Conservation (phyloP, 352 stramenopile genomes). For the Phytophthora cactorum region DNA sequence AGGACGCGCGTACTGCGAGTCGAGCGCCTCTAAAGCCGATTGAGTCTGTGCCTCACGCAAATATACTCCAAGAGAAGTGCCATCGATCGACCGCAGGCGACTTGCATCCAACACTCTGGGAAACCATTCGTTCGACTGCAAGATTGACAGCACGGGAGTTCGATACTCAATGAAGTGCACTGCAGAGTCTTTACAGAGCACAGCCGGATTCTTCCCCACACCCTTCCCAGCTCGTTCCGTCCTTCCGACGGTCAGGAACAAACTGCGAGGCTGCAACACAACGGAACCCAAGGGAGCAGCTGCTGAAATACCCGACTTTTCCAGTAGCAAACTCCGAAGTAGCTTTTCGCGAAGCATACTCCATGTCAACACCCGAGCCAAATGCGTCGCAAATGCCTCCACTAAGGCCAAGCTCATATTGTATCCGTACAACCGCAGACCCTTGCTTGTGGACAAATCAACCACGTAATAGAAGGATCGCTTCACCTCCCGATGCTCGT, state of each 20-base stretch:
- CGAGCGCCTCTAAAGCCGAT: conserved; percentile 28
- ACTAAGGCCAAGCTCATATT: conserved; percentile 76
- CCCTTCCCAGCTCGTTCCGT: conserved; percentile 44
- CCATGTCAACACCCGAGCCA: conserved; percentile 75
- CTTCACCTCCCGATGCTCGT: conserved; percentile 32
- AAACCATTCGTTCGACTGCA: conserved; percentile 51
- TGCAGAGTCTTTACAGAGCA: conserved; percentile 56
- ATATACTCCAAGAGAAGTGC: conserved; percentile 55
- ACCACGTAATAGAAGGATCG: conserved; percentile 81
- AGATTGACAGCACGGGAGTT: conserved; percentile 46
- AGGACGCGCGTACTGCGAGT: conserved; percentile 39
- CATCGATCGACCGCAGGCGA: conserved; percentile 54
- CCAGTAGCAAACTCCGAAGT: conserved; percentile 61
- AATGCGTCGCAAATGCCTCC: conserved; percentile 58
- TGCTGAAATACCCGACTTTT: conserved; percentile 59
- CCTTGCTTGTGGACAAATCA: conserved; percentile 64
- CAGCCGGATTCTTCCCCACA: conserved; percentile 35
- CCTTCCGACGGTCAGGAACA: conserved; percentile 41
- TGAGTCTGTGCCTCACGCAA: conserved; percentile 65
- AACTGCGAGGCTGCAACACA: conserved; percentile 69
- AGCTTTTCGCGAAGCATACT: conserved; percentile 70
- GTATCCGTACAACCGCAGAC: conserved; percentile 73
- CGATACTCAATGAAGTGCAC: conserved; percentile 72
- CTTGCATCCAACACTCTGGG: conserved; percentile 53
- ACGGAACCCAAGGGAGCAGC: conserved; percentile 50